Evolutionary conservation across 1,284 basidiomycete genomes (phyloP), one percentile per base, ranked within the genome.

Genomic region (Trametes hirsuta): DNA sequence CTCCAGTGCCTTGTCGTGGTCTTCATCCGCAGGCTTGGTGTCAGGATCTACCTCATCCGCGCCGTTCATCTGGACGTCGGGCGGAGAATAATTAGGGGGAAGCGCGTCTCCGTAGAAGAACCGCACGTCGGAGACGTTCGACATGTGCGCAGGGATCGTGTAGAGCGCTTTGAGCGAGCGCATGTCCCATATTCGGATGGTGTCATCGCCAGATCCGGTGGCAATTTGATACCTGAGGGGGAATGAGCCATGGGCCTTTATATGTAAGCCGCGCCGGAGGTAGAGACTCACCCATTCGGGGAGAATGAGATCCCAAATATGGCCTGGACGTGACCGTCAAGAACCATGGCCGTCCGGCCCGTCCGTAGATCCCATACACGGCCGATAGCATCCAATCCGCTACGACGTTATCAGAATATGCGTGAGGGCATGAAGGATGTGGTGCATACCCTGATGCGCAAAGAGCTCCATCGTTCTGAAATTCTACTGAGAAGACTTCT

Each of bases 181-280:
- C 78, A 99, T 88, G 76, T 99, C 97, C 97, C 97, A 99, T 79
- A 99, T 95, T 45, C 95, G 89, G 66, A 99, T 92, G 0, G 96
- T 98, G 72, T 99, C 97, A 75, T 99, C 97, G 47, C 94, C 95
- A 1, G 95, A 91, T 22, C 96, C 97, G 0, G 97, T 97, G 6
- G 95, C 97, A 48, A 99, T 88, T 82, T 99, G 97, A 72, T 97
- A 97, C 50, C 95, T 96, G 69, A 6, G 15, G 8, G 9, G 12
- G 6, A 18, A 18, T 18, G 6, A 52, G 53, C 8, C 4, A 18
- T 18, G 6, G 48, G 53, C 8, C 4, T 52, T 5, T 15, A 21
- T 34, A 25, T 21, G 15, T 21, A 36, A 30, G 9, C 4, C 14
- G 14, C 0, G 3, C 34, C 3, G 9, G 11, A 24, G 4, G 10